A percentile compares a stretch with the other conserved stretches of the same genome.
These are phyloP conservation scores for Noccaea bulbosa DNA, from an alignment of 345 rosid species.

Conservation along the genomic window DNA sequence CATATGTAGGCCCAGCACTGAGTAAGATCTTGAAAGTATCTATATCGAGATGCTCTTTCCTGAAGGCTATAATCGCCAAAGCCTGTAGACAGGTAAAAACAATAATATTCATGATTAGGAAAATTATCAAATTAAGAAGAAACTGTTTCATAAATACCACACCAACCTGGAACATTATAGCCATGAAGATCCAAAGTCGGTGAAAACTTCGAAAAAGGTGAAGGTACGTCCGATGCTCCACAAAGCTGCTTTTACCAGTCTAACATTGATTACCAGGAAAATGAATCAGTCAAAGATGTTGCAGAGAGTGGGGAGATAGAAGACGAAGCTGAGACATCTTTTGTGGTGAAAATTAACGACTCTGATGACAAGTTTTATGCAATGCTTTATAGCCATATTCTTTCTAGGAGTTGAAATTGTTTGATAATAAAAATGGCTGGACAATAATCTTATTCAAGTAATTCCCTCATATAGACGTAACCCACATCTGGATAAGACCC, in stretches of 20 bases:
- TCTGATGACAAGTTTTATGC: constrained; percentile 16
- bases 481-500: constrained; percentile 26
- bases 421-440: not conserved
- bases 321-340: constrained; percentile 22
- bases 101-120: constrained; percentile 3
- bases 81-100: constrained; percentile 52
- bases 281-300: constrained; percentile 20
- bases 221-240: constrained; percentile 97
- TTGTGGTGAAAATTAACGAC: constrained; percentile 20
- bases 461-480: constrained; percentile 6
- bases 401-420: constrained; percentile 12
- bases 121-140: constrained; percentile 15
- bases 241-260: constrained; percentile 96
- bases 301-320: constrained; percentile 24
- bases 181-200: constrained; percentile 95
- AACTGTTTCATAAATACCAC: constrained; percentile 32
- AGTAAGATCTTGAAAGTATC: constrained; percentile 77
- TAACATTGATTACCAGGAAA: constrained; percentile 40
- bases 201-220: constrained; percentile 94
- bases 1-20: constrained; percentile 86
- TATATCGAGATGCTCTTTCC: constrained; percentile 56
- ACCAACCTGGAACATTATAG: constrained; percentile 89
- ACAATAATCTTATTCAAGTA: constrained; percentile 11
- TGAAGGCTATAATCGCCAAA: constrained; percentile 88
- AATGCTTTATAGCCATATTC: constrained; percentile 13